phyloP scores from a whole-genome alignment of 1,284 basidiomycete species.

The Puccinia horiana region DNA sequence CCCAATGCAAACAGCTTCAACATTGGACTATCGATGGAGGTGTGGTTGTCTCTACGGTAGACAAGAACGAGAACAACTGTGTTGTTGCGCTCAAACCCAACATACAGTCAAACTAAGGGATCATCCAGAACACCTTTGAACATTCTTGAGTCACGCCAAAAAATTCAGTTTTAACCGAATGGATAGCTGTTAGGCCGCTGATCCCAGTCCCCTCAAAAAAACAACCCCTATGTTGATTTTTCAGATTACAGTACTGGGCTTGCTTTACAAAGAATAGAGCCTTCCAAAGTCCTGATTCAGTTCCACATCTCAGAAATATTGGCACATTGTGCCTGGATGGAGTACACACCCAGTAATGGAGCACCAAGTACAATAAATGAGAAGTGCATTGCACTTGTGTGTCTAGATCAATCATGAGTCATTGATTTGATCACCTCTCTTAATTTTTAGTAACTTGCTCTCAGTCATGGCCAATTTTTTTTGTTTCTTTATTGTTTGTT shows the following conservation, averaged over 20 bases:
- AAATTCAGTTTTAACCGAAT: neutral
- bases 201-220: neutral
- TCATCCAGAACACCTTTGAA: constrained; percentile 1
- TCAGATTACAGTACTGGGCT: too few relatives aligned
- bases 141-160: neutral
- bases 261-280: neutral
- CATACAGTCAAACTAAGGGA: neutral
- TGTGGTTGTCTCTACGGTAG: neutral
- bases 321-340: constrained; percentile 43
- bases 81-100: neutral
- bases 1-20: neutral
- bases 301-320: constrained; percentile 11
- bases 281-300: neutral
- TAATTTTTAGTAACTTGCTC: too few relatives aligned
- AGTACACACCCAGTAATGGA: neutral
- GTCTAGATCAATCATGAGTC: neutral
- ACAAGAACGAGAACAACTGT: constrained; percentile 10
- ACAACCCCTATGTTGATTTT: too few relatives aligned
- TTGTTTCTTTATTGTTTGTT: too few relatives aligned
- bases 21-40: neutral
- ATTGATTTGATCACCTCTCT: too few relatives aligned
- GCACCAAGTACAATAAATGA: neutral
- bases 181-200: neutral
- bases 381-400: neutral
- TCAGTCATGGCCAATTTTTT: too few relatives aligned